Conservation (phyloP, 2,329 filamentous ascomycete species). For the Paraphoma chrysanthemicola region DNA sequence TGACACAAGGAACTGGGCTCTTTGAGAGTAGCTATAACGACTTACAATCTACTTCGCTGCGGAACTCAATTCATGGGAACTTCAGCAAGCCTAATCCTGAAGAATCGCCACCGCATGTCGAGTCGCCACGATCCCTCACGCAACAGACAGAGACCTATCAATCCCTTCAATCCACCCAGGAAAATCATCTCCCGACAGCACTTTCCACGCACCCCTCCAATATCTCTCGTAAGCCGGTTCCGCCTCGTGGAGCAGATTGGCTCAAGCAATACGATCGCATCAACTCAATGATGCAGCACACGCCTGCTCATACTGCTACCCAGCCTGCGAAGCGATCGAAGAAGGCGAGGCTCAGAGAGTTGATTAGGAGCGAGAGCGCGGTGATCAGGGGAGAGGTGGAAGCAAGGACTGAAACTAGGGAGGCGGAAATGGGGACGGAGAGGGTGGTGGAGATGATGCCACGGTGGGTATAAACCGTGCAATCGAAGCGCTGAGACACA, state of each 20-base stretch:
- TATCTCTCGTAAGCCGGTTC: conserved; percentile 13
- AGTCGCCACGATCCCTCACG: too few species aligned
- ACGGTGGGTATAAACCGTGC: background rate
- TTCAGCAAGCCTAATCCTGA: too few species aligned
- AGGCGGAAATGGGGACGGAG: background rate
- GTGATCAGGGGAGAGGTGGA: background rate
- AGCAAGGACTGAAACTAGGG: background rate
- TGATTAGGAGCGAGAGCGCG: conserved; percentile 1
- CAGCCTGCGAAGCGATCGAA: background rate
- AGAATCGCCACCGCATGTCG: too few species aligned
- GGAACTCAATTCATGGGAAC: too few species aligned
- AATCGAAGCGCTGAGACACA: too few species aligned
- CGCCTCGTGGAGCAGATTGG: conserved; percentile 14
- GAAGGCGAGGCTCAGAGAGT: background rate
- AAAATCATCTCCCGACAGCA: background rate
- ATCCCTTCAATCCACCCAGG: background rate
- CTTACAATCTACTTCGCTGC: too few species aligned
- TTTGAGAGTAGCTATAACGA: too few species aligned
- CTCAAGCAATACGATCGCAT: conserved; percentile 11
- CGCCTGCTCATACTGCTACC: background rate
- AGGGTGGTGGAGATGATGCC: too few species aligned
- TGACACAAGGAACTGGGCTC: too few species aligned
- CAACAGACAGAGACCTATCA: background rate
- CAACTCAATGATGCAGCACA: background rate
- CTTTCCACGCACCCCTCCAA: too few species aligned